Percentiles rank a stretch among this genome's conserved stretches.
phyloP scores from a whole-genome alignment of 129 eudicot species.

The Lactuca sativa region DNA sequence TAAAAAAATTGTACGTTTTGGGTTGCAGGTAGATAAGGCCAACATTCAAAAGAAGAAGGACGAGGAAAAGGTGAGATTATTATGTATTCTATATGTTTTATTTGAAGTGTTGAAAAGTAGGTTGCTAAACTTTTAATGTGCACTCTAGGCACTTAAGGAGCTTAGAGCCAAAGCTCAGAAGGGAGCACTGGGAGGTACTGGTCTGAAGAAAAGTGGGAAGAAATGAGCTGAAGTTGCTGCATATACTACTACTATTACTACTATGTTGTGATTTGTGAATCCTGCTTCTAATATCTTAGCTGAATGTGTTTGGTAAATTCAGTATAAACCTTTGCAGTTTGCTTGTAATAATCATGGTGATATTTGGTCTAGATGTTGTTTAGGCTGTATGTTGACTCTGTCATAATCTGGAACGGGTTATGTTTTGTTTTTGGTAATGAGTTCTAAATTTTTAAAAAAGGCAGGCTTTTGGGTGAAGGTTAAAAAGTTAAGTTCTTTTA shows the following conservation, averaged over 20 bases:
- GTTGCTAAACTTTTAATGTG: conserved; percentile 10
- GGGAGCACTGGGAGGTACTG: conserved; percentile 85
- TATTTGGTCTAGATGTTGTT: conserved; percentile 15
- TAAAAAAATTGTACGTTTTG: neutral
- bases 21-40: conserved; percentile 73
- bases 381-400: neutral
- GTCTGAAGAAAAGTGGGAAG: conserved; percentile 74
- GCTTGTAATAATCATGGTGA: conserved; percentile 26
- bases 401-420: neutral
- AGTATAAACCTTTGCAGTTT: conserved; percentile 9
- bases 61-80: conserved; percentile 66
- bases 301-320: conserved; percentile 15
- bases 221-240: conserved; percentile 48
- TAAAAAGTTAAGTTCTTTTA: neutral
- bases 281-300: conserved; percentile 3
- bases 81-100: neutral
- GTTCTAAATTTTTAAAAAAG: neutral
- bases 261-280: conserved; percentile 23
- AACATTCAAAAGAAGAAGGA: conserved; percentile 85
- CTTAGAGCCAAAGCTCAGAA: conserved; percentile 88
- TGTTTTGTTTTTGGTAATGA: neutral
- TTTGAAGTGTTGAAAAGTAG: neutral
- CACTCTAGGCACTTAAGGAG: conserved; percentile 64
- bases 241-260: neutral
- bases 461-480: neutral